Conservation (phyloP, 768 basidiomycete genomes). For the Suillus sp. region DNA sequence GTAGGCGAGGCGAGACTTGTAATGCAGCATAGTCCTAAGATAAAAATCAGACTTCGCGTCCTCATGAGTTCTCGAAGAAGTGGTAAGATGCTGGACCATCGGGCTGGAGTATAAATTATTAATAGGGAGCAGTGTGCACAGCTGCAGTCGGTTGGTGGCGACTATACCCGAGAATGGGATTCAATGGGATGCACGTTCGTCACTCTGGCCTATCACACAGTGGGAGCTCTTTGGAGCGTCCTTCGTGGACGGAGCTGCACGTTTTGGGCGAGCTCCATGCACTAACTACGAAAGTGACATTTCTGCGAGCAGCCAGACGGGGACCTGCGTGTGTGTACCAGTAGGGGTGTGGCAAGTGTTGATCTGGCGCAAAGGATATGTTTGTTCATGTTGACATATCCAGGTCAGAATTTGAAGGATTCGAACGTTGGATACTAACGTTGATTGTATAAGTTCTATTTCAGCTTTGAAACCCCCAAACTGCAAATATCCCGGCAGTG, state of each 20-base stretch:
- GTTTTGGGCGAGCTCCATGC: neutral
- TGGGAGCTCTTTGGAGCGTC: neutral
- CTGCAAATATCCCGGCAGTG: too few relatives aligned
- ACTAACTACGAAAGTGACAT: neutral
- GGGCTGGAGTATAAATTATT: neutral
- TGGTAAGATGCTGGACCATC: neutral
- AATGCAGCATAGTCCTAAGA: constrained; percentile 8
- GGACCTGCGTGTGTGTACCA: neutral
- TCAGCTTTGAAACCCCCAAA: too few relatives aligned
- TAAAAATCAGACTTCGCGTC: constrained; percentile 3
- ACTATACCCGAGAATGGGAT: neutral
- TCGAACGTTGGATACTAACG: too few relatives aligned
- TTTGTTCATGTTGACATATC: neutral
- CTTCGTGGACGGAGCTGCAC: neutral
- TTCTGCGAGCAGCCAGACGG: neutral
- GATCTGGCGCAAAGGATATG: too few relatives aligned
- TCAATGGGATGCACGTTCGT: neutral
- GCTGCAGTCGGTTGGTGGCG: neutral
- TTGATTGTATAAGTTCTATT: too few relatives aligned
- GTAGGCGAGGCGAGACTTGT: constrained; percentile 36
- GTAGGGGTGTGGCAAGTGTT: too few relatives aligned
- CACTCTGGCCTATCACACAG: neutral
- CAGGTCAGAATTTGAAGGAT: too few relatives aligned
- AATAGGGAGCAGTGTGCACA: constrained; percentile 6
- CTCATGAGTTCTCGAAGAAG: constrained; percentile 2